Percentiles rank a stretch among this genome's conserved stretches.
Conservation (phyloP, 139 green algal species). For the Chara braunii region DNA sequence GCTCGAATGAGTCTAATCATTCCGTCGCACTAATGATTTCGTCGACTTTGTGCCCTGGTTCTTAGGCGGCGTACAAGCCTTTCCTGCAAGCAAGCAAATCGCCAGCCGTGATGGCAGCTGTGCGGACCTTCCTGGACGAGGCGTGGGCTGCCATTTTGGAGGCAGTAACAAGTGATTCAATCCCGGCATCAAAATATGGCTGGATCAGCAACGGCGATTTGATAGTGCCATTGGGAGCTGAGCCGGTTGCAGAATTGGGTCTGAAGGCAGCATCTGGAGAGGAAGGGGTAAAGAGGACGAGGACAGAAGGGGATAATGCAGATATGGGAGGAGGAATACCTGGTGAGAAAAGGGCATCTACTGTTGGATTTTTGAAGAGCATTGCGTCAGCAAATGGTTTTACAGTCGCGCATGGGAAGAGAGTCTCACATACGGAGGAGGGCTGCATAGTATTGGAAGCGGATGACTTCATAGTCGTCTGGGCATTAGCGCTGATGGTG, state of each 20-base stretch:
- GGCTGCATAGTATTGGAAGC: too few species aligned
- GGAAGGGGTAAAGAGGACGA: background rate
- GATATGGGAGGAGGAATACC: background rate
- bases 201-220: background rate
- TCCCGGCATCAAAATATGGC: constrained; percentile 2
- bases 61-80: background rate
- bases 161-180: constrained; percentile 15
- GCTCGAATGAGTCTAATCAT: background rate
- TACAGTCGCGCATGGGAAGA: too few species aligned
- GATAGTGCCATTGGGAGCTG: background rate
- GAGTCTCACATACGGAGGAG: too few species aligned
- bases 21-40: background rate
- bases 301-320: background rate
- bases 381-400: too few species aligned
- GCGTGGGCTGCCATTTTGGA: constrained; percentile 8
- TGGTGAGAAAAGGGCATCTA: background rate
- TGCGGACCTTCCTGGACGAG: constrained; percentile 3
- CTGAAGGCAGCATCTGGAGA: background rate
- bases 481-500: constrained; percentile 1
- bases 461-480: background rate
- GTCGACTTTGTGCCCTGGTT: background rate
- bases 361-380: too few species aligned
- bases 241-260: constrained; percentile 10
- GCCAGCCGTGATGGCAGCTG: background rate
- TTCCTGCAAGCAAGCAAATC: constrained; percentile 4